These are phyloP conservation scores for Fusarium liriodendri DNA, from an alignment of 2,329 filamentous ascomycete species.

Conservation along the genomic window DNA sequence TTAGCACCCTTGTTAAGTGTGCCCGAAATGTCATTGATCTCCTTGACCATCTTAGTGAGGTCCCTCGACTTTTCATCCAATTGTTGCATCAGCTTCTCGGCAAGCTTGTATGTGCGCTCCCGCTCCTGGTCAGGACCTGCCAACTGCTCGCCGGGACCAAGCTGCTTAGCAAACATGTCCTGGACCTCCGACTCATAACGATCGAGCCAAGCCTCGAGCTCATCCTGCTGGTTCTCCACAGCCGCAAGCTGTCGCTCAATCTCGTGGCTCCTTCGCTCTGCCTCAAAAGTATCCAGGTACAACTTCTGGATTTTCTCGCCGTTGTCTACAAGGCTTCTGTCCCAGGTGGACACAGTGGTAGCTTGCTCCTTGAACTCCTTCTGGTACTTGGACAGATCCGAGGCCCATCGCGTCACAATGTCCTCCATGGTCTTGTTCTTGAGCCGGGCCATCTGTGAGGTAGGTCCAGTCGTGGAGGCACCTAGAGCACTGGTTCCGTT, in stretches of 20 bases:
- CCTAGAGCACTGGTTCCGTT: conserved; percentile 61
- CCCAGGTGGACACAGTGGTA: conserved; percentile 88
- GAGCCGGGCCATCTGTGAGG: conserved; percentile 86
- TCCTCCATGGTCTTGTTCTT: conserved; percentile 99
- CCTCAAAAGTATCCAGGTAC: conserved; percentile 91
- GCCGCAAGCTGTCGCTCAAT: conserved; percentile 91
- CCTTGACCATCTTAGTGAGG: conserved; percentile 95
- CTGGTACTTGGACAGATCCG: conserved; percentile 94
- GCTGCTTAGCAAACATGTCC: conserved; percentile 83
- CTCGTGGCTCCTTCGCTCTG: conserved; percentile 90
- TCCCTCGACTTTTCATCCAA: conserved; percentile 95
- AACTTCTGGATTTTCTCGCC: conserved; percentile 94
- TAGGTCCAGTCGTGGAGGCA: conserved; percentile 82
- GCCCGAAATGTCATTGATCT: conserved; percentile 94
- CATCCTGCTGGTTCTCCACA: conserved; percentile 93
- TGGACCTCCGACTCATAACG: conserved; percentile 94
- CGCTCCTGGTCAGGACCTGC: conserved; percentile 94
- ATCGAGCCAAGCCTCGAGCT: conserved; percentile 88
- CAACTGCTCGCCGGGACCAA: conserved; percentile 79
- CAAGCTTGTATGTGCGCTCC: conserved; percentile 94
- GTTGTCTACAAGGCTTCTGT: conserved; percentile 91
- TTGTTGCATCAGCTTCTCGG: conserved; percentile 90
- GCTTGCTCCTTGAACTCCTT: conserved; percentile 96
- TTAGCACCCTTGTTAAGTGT: conserved; percentile 90
- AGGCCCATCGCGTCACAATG: conserved; percentile 96